Percentiles rank a stretch among this genome's conserved stretches.
Evolutionary conservation across 116 monocot species (phyloP).

Genomic region (Zostera marina): DNA sequence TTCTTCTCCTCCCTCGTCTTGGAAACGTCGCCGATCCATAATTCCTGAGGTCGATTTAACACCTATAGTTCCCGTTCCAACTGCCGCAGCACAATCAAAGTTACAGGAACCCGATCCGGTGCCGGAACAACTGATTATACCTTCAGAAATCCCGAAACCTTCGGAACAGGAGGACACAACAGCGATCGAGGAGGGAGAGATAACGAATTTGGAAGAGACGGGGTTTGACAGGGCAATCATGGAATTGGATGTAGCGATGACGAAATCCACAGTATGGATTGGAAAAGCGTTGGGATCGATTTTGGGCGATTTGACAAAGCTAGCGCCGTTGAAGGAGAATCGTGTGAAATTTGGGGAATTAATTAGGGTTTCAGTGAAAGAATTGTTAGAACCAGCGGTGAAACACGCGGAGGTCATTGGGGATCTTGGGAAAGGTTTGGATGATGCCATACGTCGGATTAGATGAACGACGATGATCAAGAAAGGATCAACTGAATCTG

Average conservation of each 20-base stretch:
- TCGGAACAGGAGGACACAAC: background rate
- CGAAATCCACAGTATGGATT: constrained; percentile 3
- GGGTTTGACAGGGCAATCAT: constrained; percentile 1
- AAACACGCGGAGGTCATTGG: constrained; percentile 1
- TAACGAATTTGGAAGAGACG: background rate
- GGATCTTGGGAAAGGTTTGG: background rate
- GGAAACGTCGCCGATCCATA: background rate
- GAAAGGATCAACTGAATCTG: no score
- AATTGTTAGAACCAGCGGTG: background rate
- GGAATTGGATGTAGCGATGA: constrained; percentile 1
- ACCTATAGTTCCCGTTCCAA: background rate
- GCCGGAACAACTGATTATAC: background rate
- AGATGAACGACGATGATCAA: background rate
- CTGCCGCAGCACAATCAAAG: constrained; percentile 1
- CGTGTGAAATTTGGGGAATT: constrained; percentile 1
- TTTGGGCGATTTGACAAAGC: background rate
- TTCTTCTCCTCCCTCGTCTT: background rate
- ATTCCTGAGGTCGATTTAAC: background rate
- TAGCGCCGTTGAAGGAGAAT: background rate
- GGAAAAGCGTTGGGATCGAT: constrained; percentile 5
- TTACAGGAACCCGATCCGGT: background rate
- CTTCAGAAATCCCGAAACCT: background rate
- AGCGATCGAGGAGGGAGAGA: constrained; percentile 1
- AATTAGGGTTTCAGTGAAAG: background rate
- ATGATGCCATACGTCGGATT: background rate